Evolutionary conservation across 2,329 filamentous ascomycete species (phyloP), one percentile per base, ranked within the genome.

Genomic region (Myriosclerotinia curreyana): DNA sequence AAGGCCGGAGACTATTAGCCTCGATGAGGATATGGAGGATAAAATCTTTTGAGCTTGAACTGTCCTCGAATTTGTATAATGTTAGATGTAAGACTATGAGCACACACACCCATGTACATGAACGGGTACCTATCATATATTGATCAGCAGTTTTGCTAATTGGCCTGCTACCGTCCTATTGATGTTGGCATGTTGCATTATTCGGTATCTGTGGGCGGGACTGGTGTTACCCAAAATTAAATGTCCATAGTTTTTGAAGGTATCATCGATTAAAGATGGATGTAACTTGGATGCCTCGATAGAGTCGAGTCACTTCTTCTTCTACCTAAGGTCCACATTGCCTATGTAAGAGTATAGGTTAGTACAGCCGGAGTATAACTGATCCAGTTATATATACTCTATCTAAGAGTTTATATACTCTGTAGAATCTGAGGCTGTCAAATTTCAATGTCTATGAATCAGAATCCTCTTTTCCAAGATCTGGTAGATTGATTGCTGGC

Each of bases 31-130:
- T 31, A 59, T 59, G 42, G 55, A 60, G 61, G 69, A 71, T 66
- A 70, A 60, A 64, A 71, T 71, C 51, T 55, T 70, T 55, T 70
- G 60, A 69, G 59, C 42, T 42, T 38, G 17, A 42, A 20, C 22
- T 42, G 36, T 51, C 28, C 44, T 58, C n/a, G 17, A 34, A 34
- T 58, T 22, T 56, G 40, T 50, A 31, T 31, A 46, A 36, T 62
- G 34, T 48, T 11, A 36, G 6, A 56, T 62, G 40, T 56, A 56
- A 28, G n/a, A 40, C 20, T 38, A 25, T 46, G 34, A 44, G 25
- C 25, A 44, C 42, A 44, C 40, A 6, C 3, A 36, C 25, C 49
- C 25, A 62, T 31, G 28, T 34, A 25, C 28, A 20, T n/a, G 15
- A 62, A 48, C 34, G 14, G 40, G n/a, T n/a, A n/a, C n/a, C n/a